Conservation (phyloP, 2,329 filamentous ascomycete genomes). For the Ceratocystis destructans region DNA sequence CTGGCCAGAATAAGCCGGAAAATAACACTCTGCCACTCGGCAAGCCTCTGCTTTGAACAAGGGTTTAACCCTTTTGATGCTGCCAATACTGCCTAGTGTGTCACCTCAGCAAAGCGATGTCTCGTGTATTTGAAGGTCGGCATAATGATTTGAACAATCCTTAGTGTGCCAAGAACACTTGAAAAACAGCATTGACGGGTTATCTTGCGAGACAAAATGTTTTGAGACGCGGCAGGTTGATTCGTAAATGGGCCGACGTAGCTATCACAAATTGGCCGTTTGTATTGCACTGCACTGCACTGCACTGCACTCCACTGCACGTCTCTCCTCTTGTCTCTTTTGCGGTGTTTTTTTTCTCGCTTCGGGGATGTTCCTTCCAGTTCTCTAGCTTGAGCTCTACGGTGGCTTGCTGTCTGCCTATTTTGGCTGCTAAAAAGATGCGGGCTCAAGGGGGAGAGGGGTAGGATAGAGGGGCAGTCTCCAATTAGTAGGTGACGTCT, state of each 20-base stretch:
- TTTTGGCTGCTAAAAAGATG: background rate
- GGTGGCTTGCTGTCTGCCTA: background rate
- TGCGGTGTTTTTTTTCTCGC: background rate
- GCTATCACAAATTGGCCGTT: background rate
- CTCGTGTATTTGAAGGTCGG: background rate
- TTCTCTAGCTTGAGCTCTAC: background rate
- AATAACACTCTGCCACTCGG: background rate
- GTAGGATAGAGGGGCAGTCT: background rate
- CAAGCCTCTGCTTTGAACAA: background rate
- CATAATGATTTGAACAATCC: conserved; percentile 2
- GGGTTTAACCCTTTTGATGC: background rate
- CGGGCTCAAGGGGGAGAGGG: background rate
- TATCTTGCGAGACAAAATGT: background rate
- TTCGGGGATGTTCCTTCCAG: background rate
- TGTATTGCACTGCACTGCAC: background rate
- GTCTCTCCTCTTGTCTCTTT: background rate
- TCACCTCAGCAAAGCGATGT: background rate
- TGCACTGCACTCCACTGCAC: background rate
- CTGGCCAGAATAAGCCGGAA: background rate
- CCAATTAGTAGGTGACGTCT: background rate
- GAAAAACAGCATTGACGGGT: background rate
- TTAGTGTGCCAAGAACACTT: background rate
- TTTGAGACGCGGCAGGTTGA: background rate
- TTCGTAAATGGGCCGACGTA: too few species aligned
- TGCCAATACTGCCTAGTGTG: background rate